Percentiles rank a stretch among this genome's conserved stretches.
Conservation (phyloP, 495 filamentous ascomycete species). For the Aspergillus campestris region DNA sequence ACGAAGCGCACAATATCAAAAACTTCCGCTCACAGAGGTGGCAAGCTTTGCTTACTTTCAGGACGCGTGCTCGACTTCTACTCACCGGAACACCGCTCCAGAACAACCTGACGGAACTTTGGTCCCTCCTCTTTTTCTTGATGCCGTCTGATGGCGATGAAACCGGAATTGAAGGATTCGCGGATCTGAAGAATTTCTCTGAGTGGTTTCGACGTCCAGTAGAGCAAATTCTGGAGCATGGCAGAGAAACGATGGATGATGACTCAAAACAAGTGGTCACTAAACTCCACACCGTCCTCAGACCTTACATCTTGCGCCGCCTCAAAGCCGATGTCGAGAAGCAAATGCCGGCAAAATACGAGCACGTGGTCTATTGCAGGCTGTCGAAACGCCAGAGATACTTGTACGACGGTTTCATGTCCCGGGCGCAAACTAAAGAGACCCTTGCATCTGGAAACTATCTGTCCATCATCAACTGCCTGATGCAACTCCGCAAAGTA, state of each 20-base stretch:
- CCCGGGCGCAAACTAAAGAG: conserved; percentile 79
- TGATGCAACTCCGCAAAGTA: conserved; percentile 96
- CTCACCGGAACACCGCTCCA: conserved; percentile 94
- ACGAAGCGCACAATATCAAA: conserved; percentile 99
- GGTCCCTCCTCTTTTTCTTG: conserved; percentile 94
- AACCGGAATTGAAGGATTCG: conserved; percentile 73
- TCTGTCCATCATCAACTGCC: conserved; percentile 93
- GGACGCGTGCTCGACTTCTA: conserved; percentile 76
- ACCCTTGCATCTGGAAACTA: conserved; percentile 94
- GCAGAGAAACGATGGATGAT: conserved; percentile 84
- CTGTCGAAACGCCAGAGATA: conserved; percentile 91
- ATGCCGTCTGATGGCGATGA: conserved; percentile 74
- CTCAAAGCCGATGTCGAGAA: conserved; percentile 98
- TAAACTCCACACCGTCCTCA: conserved; percentile 86
- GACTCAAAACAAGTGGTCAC: conserved; percentile 80
- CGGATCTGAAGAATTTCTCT: conserved; percentile 83
- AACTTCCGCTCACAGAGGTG: conserved; percentile 97
- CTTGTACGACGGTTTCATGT: conserved; percentile 94
- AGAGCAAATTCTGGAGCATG: conserved; percentile 91
- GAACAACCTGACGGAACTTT: conserved; percentile 93
- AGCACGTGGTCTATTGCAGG: conserved; percentile 91
- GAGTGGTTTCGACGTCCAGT: conserved; percentile 89
- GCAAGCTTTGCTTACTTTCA: conserved; percentile 89
- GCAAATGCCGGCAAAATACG: conserved; percentile 97
- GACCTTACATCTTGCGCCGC: conserved; percentile 85